These are phyloP conservation scores for Caloboletus firmus DNA, from an alignment of 1,284 basidiomycete species.

Conservation along the genomic window DNA sequence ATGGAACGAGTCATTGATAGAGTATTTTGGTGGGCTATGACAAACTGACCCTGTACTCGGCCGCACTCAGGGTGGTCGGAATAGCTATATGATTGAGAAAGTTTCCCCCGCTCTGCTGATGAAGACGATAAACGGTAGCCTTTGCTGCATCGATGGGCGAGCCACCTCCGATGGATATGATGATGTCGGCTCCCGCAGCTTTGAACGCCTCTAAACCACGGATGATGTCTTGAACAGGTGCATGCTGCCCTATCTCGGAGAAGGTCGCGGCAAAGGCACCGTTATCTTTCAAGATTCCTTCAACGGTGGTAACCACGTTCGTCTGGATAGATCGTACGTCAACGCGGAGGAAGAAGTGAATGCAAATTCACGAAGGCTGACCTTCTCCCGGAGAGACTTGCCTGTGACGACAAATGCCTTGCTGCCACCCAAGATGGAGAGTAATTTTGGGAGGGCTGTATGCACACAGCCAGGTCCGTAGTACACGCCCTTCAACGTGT, in stretches of 20 bases:
- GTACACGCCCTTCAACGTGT: constrained; percentile 62
- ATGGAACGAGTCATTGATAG: constrained; percentile 10
- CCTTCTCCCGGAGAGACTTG: constrained; percentile 65
- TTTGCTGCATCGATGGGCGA: constrained; percentile 80
- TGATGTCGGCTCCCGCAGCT: constrained; percentile 58
- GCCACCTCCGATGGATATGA: constrained; percentile 77
- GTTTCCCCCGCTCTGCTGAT: constrained; percentile 52
- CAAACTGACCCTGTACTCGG: constrained; percentile 63
- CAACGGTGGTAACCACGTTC: constrained; percentile 59
- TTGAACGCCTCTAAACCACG: constrained; percentile 60
- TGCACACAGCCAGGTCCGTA: constrained; percentile 66
- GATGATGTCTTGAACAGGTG: constrained; percentile 70
- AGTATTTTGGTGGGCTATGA: background rate
- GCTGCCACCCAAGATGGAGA: constrained; percentile 52
- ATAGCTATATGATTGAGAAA: constrained; percentile 63
- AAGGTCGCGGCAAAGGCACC: constrained; percentile 67
- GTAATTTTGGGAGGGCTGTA: constrained; percentile 61
- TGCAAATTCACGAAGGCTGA: constrained; percentile 23
- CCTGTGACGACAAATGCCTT: constrained; percentile 74
- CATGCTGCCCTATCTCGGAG: constrained; percentile 74
- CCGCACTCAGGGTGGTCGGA: constrained; percentile 80
- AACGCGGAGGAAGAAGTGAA: background rate
- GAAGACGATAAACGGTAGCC: constrained; percentile 61
- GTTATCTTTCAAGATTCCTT: constrained; percentile 54
- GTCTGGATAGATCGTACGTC: constrained; percentile 46